Base-by-base conservation (phyloP, 75 land plant species). In the Pinus tabuliformis region DNA sequence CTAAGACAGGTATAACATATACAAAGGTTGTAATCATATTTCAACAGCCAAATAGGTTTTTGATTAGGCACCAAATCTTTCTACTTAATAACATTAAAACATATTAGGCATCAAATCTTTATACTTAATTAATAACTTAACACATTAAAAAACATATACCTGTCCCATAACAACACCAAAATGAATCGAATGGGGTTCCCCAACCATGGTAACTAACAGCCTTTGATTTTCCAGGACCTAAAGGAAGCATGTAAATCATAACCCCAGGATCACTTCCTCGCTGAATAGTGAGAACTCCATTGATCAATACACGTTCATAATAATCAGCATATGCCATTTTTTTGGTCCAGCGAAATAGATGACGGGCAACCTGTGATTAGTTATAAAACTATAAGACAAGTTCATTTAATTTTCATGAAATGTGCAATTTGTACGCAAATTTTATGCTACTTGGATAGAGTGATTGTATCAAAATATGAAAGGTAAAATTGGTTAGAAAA, bases 111-210 rank as follows among this genome's bases (percentile, higher is more conserved):
- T 12, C 54, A 49, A 49, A 49, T 49, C 54, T 9, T 49, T 49
- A 9, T 9, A 9, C 54, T 49, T 49, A 9, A 49, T 6, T 9
- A 49, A 9, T 11, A 49, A 49, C 54, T 9, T 11, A 9, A 9
- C 11, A 49, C 54, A 9, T 9, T 9, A 49, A 9, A 49, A 49
- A 49, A 11, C 12, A 49, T 42, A 58, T 20, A 96, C 99, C 97
- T 74, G 95, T 88, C 3, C 99, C 99, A 83, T 96, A 96, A 76
- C 94, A 91, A 82, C 99, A 96, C 99, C 99, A 96, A 68, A 96
- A 93, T n/a, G 91, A 84, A 52, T 93, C 78, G 59, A 78, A 89
- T 57, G 58, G 33, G 65, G 86, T 90, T 49, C 99, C 97, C 99
- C 99, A 96, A 17, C 93, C 87, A 78, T 96, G 95, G 66, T 91